Evolutionary conservation across 2,329 filamentous ascomycete species (phyloP).

Genomic region (Beauveria sp.): DNA sequence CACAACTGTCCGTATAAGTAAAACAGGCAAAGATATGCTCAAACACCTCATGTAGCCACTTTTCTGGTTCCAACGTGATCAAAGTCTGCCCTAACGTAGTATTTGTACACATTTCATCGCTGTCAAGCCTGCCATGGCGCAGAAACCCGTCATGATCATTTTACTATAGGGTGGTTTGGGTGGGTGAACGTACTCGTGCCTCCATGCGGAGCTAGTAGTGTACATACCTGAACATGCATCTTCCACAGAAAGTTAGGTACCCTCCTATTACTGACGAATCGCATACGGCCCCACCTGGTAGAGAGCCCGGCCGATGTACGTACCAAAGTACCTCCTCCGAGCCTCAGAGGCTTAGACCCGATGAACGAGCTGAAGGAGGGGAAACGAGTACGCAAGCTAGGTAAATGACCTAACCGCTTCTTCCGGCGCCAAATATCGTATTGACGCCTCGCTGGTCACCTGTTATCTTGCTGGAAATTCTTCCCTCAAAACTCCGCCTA

Average conservation of each 20-base stretch:
- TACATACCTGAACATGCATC: neutral
- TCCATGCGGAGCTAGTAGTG: neutral
- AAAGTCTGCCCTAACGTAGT: rapidly evolving
- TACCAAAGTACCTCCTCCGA: neutral
- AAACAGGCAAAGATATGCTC: neutral
- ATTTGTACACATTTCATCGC: neutral
- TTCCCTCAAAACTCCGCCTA: neutral
- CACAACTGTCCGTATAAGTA: neutral
- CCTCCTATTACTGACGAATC: neutral
- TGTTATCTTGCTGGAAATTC: neutral
- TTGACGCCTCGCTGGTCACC: neutral
- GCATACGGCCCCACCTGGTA: neutral
- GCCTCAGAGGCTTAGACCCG: neutral
- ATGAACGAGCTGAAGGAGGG: neutral
- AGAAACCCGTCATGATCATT: neutral
- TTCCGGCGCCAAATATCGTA: slow-evolving; percentile 2
- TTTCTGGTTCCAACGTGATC: neutral
- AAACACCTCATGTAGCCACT: neutral
- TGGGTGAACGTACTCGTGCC: neutral
- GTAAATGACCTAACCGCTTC: slow-evolving; percentile 4
- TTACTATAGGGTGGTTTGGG: slow-evolving; percentile 1
- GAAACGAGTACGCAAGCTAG: neutral
- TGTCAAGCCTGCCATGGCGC: neutral
- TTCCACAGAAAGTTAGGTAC: neutral
- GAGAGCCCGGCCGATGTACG: neutral